Percentiles rank a stretch among this genome's conserved stretches.
Evolutionary conservation across 2,329 filamentous ascomycete genomes (phyloP).

Genomic region (Scedosporium minutisporum): DNA sequence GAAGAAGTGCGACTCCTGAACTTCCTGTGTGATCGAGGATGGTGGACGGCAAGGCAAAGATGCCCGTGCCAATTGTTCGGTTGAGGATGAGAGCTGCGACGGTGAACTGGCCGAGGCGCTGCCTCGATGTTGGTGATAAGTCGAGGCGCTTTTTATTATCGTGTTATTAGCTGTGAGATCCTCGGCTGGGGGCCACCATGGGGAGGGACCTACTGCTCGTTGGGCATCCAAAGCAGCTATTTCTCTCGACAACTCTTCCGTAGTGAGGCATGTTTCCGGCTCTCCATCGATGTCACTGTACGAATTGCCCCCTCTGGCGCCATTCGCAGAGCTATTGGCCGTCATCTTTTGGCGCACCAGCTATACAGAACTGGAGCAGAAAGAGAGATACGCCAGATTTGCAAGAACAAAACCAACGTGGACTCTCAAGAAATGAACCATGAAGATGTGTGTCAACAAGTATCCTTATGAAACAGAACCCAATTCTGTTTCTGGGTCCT

Average conservation of each 20-base stretch:
- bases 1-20: constrained; percentile 23
- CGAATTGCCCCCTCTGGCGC: not conserved
- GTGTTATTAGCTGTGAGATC: not conserved
- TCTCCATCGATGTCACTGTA: not conserved
- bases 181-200: too few species aligned
- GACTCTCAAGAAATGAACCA: too few species aligned
- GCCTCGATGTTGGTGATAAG: not conserved
- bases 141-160: not conserved
- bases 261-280: not conserved
- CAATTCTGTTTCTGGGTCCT: too few species aligned
- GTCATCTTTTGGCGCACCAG: not conserved
- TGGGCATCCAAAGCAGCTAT: not conserved
- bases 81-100: constrained; percentile 25
- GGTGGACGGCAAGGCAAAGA: constrained; percentile 22
- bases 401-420: too few species aligned
- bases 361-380: too few species aligned
- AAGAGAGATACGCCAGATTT: too few species aligned
- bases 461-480: too few species aligned
- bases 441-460: too few species aligned
- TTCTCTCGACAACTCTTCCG: not conserved
- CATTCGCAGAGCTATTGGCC: not conserved
- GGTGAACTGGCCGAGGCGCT: constrained; percentile 23
- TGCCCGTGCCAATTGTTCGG: constrained; percentile 27
- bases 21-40: constrained; percentile 23
- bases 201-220: not conserved